Base-by-base conservation (phyloP, 371 early-diverging fungal genomes). In the Dichotomocladium elegans region DNA sequence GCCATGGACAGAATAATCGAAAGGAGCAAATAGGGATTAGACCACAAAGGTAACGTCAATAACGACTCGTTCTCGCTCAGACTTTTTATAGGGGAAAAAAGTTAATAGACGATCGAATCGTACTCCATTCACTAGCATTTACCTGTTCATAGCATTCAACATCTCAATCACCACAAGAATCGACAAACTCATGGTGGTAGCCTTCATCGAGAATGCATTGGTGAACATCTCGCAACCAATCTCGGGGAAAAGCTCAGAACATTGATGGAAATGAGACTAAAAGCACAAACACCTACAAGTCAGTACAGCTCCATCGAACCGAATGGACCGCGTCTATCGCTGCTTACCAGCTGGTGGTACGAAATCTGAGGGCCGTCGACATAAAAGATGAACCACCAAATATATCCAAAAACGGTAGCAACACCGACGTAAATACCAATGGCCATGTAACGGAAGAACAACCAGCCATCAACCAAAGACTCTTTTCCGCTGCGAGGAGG, bases 311-410 rank as follows among this genome's bases (percentile, higher is more conserved):
- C 3, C 29, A 30, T 33, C 15, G 2, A 6, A 24, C 26, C 41
- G 50, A 15, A 66, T 21, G 29, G 30, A 19, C 22, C 33, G 17
- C 22, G 12, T 33, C 5, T 34, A 11, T n/a, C n/a, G n/a, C 10
- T 22, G 63, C 78, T 58, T 66, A 87, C 86, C 71, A 98, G 71
- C 65, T 98, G 91, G 60, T 86, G 70, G 71, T 81, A 96, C 30
- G 85, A 74, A 55, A 98, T 89, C 57, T 88, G 86, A 11, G 98
- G 97, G 14, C 97, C 96, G 25, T 62, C 74, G 10, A 60, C 28
- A 65, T 91, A 94, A 65, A 79, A 95, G 82, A 96, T 85, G 70
- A 92, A 96, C 94, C 94, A 96, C 96, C 97, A 96, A n/a, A 90
- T 94, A 61, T 96, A 96, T 22, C 93, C 98, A 80, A 91, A 92